Percentiles rank a stretch among this genome's conserved stretches.
phyloP scores from a whole-genome alignment of 2,329 filamentous ascomycete species.

The Talaromyces atroroseus region DNA sequence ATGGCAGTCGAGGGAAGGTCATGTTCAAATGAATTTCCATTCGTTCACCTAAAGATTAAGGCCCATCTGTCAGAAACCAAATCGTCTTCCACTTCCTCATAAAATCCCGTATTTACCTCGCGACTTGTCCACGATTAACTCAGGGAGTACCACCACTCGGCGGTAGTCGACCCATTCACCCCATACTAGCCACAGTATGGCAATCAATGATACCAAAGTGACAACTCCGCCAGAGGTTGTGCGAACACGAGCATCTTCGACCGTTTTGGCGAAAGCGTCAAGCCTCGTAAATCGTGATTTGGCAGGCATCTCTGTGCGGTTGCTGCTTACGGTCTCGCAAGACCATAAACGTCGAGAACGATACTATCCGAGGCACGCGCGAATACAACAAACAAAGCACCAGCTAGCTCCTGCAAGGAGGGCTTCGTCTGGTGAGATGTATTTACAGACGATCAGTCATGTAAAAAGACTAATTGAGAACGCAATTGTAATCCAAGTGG shows the following conservation, averaged over 20 bases:
- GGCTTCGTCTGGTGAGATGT: constrained; percentile 8
- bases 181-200: constrained; percentile 84
- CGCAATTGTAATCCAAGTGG: constrained; percentile 1
- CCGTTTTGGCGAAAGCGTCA: constrained; percentile 98
- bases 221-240: constrained; percentile 94
- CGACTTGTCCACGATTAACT: constrained; percentile 93
- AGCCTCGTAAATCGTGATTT: constrained; percentile 95
- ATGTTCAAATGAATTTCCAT: constrained; percentile 99
- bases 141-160: constrained; percentile 77
- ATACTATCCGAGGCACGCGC: neutral
- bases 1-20: constrained; percentile 88
- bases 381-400: constrained; percentile 5
- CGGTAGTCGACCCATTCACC: constrained; percentile 96
- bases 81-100: neutral
- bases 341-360: constrained; percentile 21
- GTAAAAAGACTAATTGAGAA: neutral
- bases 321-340: constrained; percentile 2
- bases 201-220: constrained; percentile 80
- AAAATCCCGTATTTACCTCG: constrained; percentile 57
- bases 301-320: constrained; percentile 59
- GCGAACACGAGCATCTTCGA: constrained; percentile 93
- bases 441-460: constrained; percentile 11
- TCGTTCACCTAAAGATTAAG: constrained; percentile 64
- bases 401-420: constrained; percentile 16
- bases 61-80: neutral